These are phyloP conservation scores for Sarcodon sp. DNA, from an alignment of 768 basidiomycete genomes.

Conservation along the genomic window DNA sequence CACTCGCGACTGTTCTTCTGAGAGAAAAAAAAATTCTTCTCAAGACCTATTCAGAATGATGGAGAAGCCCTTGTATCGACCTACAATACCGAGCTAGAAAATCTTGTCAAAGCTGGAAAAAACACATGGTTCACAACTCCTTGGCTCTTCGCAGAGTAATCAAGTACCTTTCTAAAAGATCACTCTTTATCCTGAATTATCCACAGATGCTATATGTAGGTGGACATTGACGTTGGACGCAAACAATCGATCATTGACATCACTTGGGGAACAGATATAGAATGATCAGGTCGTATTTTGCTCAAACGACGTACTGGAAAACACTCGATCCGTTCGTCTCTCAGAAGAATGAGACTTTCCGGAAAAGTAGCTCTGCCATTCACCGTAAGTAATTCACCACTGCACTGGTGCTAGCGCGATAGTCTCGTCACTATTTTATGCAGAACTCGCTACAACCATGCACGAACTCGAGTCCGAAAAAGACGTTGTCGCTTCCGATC, in stretches of 20 bases:
- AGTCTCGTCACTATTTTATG: neutral
- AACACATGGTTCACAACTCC: slow-evolving; percentile 87
- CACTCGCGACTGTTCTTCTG: neutral
- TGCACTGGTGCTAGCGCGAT: neutral
- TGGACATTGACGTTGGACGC: neutral
- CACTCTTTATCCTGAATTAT: neutral
- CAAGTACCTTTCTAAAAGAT: slow-evolving; percentile 14
- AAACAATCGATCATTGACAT: neutral
- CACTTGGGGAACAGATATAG: slow-evolving; percentile 52
- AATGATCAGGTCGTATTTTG: slow-evolving; percentile 61
- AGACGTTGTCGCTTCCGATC: slow-evolving; percentile 27
- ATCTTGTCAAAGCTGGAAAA: slow-evolving; percentile 29
- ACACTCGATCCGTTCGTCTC: slow-evolving; percentile 71
- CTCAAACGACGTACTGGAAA: slow-evolving; percentile 55
- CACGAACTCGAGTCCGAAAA: slow-evolving; percentile 47
- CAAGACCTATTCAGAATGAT: slow-evolving; percentile 61
- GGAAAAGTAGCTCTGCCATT: slow-evolving; percentile 65
- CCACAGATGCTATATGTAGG: slow-evolving; percentile 58
- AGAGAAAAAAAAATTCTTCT: neutral
- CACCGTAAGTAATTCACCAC: slow-evolving; percentile 38
- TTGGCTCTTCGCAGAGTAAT: slow-evolving; percentile 92
- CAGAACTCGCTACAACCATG: slow-evolving; percentile 68
- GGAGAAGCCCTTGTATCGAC: slow-evolving; percentile 52
- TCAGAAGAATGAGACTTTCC: slow-evolving; percentile 76
- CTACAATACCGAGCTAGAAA: slow-evolving; percentile 68